phyloP scores from a whole-genome alignment of 2,329 filamentous ascomycete genomes.

The Aspergillus niger region DNA sequence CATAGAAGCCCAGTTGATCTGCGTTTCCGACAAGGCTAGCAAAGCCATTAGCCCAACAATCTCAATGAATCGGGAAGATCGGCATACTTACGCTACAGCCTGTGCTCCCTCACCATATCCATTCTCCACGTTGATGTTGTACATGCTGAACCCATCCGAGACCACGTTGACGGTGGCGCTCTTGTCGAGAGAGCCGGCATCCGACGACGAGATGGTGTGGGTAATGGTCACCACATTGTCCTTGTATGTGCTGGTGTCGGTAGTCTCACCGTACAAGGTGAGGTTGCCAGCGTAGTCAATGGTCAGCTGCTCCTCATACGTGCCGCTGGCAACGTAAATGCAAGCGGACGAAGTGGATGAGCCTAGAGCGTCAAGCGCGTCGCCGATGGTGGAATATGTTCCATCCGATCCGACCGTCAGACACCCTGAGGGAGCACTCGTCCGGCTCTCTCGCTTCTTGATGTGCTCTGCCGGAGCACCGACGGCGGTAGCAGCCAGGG shows the following conservation, averaged over 20 bases:
- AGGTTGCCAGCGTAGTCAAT: slow-evolving; percentile 32
- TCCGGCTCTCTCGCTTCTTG: slow-evolving; percentile 18
- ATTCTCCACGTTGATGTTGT: slow-evolving; percentile 42
- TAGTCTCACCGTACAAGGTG: slow-evolving; percentile 37
- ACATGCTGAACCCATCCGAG: slow-evolving; percentile 33
- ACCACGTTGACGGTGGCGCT: slow-evolving; percentile 37
- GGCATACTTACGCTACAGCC: slow-evolving; percentile 32
- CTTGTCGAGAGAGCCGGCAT: slow-evolving; percentile 32
- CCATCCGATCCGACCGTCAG: slow-evolving; percentile 26
- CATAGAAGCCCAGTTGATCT: slow-evolving; percentile 37
- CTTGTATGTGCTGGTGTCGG: slow-evolving; percentile 31
- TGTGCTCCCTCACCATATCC: slow-evolving; percentile 37
- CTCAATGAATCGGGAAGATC: no score
- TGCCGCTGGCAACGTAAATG: slow-evolving; percentile 37
- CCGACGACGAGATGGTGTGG: slow-evolving; percentile 33
- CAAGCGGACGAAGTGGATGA: slow-evolving; percentile 29
- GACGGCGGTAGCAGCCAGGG: slow-evolving; percentile 1
- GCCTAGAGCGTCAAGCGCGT: slow-evolving; percentile 30
- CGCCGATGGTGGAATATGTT: slow-evolving; percentile 28
- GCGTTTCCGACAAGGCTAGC: slow-evolving; percentile 31
- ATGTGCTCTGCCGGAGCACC: slow-evolving; percentile 6
- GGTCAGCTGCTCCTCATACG: slow-evolving; percentile 35
- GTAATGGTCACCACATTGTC: slow-evolving; percentile 37
- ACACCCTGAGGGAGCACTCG: slow-evolving; percentile 28
- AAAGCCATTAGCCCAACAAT: no score